Evolutionary conservation across 345 rosid genomes (phyloP).

Genomic region (Dipteronia dyeriana): DNA sequence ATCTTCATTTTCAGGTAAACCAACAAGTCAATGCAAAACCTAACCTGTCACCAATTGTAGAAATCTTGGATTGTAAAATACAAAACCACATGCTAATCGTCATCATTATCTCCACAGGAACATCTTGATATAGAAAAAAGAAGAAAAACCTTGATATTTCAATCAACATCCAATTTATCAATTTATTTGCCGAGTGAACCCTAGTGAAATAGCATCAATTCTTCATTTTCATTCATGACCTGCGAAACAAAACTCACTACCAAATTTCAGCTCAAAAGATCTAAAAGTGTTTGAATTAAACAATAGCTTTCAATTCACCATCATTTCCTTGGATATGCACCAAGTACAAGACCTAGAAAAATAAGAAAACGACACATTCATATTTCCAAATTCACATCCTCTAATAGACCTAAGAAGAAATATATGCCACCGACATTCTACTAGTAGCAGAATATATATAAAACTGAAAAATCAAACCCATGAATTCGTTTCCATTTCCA

Average conservation of each 20-base stretch:
- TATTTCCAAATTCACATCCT: background rate
- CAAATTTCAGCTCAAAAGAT: background rate
- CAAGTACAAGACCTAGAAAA: background rate
- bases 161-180: background rate
- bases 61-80: background rate
- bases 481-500: background rate
- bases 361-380: background rate
- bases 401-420: background rate
- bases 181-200: background rate
- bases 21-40: constrained; percentile 9
- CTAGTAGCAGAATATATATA: background rate
- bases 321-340: background rate
- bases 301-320: background rate
- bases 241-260: background rate
- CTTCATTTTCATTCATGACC: background rate
- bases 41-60: background rate
- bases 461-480: background rate
- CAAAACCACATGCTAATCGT: background rate
- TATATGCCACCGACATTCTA: background rate
- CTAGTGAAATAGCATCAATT: background rate
- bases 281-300: no score
- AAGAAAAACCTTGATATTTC: background rate
- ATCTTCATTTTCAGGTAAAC: constrained; percentile 26
- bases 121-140: background rate
- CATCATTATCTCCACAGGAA: background rate